Percentiles rank a stretch among this genome's conserved stretches.
Conservation (phyloP, 1,284 basidiomycete genomes). For the Xanthoconium separans region DNA sequence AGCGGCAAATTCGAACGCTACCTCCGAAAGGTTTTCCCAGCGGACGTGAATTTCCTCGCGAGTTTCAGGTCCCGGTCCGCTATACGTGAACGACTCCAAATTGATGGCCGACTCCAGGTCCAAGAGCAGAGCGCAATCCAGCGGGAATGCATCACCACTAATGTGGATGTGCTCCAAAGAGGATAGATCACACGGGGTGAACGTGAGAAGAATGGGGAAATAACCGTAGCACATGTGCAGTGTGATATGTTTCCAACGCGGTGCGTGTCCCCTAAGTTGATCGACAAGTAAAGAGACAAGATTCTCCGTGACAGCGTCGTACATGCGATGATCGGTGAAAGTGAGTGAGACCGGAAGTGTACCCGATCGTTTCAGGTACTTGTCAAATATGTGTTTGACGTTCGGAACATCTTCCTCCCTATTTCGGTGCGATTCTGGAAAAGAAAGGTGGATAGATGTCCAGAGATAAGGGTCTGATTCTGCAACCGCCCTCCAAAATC, state of each 20-base stretch:
- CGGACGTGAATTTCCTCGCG: slow-evolving; percentile 1
- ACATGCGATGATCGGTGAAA: slow-evolving; percentile 17
- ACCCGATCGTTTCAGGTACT: slow-evolving; percentile 14
- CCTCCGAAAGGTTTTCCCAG: slow-evolving; percentile 15
- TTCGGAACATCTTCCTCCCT: slow-evolving; percentile 5
- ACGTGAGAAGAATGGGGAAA: slow-evolving; percentile 10
- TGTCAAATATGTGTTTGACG: slow-evolving; percentile 5
- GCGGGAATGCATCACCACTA: background rate
- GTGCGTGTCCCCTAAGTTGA: slow-evolving; percentile 11
- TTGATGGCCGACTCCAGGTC: slow-evolving; percentile 13
- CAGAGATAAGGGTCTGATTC: slow-evolving; percentile 21
- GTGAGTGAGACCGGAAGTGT: slow-evolving; percentile 20
- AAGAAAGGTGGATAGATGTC: slow-evolving; percentile 14
- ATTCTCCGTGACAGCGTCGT: background rate
- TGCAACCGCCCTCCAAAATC: slow-evolving; percentile 11
- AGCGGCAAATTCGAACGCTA: slow-evolving; percentile 14
- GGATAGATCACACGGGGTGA: slow-evolving; percentile 18
- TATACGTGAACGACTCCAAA: slow-evolving; percentile 21
- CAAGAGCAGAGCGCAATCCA: background rate
- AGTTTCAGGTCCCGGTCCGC: background rate
- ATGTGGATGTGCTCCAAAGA: slow-evolving; percentile 15
- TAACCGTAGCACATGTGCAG: slow-evolving; percentile 12
- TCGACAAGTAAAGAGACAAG: slow-evolving; percentile 14
- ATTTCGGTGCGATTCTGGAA: background rate
- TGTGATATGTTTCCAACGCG: slow-evolving; percentile 18